Percentiles rank a stretch among this genome's conserved stretches.
Conservation (phyloP, 495 filamentous ascomycete species). For the Penicillium paradoxum region DNA sequence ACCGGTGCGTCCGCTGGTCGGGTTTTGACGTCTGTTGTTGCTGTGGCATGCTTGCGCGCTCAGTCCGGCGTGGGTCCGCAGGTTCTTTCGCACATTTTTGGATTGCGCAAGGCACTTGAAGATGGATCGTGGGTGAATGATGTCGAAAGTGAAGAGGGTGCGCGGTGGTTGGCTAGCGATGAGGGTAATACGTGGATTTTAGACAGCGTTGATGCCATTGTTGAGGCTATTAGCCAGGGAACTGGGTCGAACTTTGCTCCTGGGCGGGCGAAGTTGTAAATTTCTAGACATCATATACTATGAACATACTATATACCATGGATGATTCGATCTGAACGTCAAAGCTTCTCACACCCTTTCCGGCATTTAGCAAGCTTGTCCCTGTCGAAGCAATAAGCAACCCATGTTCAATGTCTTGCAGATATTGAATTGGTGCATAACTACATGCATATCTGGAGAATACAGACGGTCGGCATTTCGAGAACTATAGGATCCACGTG, state of each 20-base stretch:
- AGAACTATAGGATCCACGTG: no score
- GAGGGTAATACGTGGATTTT: slow-evolving; percentile 71
- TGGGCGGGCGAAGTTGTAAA: slow-evolving; percentile 47
- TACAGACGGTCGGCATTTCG: not conserved
- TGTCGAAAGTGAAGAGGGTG: slow-evolving; percentile 51
- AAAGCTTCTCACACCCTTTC: not conserved
- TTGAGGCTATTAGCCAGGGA: slow-evolving; percentile 56
- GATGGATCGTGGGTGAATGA: slow-evolving; percentile 54
- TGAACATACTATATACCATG: not conserved
- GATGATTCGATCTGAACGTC: not conserved
- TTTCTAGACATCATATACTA: not conserved
- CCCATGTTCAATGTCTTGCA: not conserved
- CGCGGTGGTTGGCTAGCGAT: slow-evolving; percentile 62
- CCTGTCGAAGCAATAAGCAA: not conserved
- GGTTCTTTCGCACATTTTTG: slow-evolving; percentile 71
- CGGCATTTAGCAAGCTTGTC: not conserved
- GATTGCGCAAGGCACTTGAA: slow-evolving; percentile 64
- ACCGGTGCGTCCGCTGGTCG: slow-evolving; percentile 52
- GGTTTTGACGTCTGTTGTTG: slow-evolving; percentile 61
- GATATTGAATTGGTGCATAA: not conserved
- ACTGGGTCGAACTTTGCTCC: slow-evolving; percentile 57
- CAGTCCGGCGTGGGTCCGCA: slow-evolving; percentile 77
- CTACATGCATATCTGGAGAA: not conserved
- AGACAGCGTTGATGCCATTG: slow-evolving; percentile 62
- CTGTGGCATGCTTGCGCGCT: slow-evolving; percentile 62